Evolutionary conservation across 2,329 filamentous ascomycete species (phyloP), one percentile per base, ranked within the genome.

Genomic region (Lachnum nothofagi): DNA sequence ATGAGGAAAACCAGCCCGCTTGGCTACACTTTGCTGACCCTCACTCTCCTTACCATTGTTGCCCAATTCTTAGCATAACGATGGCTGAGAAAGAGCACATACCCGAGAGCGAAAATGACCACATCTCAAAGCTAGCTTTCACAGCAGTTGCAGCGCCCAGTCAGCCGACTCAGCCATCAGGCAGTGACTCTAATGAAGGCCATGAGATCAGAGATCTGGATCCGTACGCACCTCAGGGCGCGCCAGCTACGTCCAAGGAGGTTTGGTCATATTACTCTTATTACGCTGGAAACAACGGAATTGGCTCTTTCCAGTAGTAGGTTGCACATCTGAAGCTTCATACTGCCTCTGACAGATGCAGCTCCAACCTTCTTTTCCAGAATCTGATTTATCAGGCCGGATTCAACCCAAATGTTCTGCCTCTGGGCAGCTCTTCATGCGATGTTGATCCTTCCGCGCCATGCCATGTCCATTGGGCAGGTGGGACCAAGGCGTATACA

Each of bases 221-320:
- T 31, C 48, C 52, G 17, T 49, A 54, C 22, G 37, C 24, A 8
- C 42, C 52, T 2, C 34, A 48, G 17, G 55, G 58, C 5, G 25
- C 54, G 14, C 61, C 60, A 27, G 60, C 61, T 16, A 60, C 56
- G 7, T 56, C 35, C 12, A 63, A 57, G 33, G 62, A 63, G 41
- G 54, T 64, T 12, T 58, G 43, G 22, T 60, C 62, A 1, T 65
- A 65, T 25, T 65, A 63, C 42, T 37, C 54, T n/a, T 65, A 61
- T 40, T 64, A 61, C 48, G 60, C 60, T 14, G 62, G 55, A 12
- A 61, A 64, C 27, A 64, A 64, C 49, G 61, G 60, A 16, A 65
- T 64, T 47, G 61, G 62, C 10, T 58, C 56, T 14, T 65, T 60
- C 39, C 60, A 63, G 53, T 65, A 64, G 62, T 64, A 52, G 46